These are phyloP conservation scores for Metschnikowia cerradonensis DNA, from an alignment of 805 yeast genomes.

Conservation along the genomic window DNA sequence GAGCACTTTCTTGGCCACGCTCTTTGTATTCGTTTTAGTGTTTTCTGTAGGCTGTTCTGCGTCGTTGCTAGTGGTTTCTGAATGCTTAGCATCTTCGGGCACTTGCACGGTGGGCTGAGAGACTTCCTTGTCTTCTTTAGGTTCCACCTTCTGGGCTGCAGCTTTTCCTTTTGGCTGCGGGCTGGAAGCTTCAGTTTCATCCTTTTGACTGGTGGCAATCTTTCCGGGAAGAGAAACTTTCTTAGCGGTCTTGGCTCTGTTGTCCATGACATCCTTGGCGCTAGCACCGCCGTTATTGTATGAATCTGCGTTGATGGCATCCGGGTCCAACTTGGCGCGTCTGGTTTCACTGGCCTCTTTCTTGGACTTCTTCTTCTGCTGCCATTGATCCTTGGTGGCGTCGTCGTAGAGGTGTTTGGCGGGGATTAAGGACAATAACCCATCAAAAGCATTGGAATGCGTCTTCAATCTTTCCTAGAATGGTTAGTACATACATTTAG, in stretches of 20 bases:
- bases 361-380: conserved; percentile 70
- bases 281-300: conserved; percentile 38
- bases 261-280: conserved; percentile 59
- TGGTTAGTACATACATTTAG: neutral
- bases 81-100: neutral
- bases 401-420: conserved; percentile 93
- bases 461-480: conserved; percentile 69
- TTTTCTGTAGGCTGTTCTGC: conserved; percentile 5
- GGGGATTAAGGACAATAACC: conserved; percentile 84
- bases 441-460: conserved; percentile 81
- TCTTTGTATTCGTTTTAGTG: conserved; percentile 7
- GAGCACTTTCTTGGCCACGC: conserved; percentile 21
- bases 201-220: conserved; percentile 4
- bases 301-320: conserved; percentile 41
- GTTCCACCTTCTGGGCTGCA: neutral
- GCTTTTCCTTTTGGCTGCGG: neutral
- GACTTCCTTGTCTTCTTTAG: conserved; percentile 6
- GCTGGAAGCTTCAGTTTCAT: conserved; percentile 4
- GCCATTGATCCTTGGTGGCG: conserved; percentile 87
- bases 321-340: conserved; percentile 73
- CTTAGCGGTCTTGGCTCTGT: conserved; percentile 51
- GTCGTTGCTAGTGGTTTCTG: conserved; percentile 15
- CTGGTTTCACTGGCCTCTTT: conserved; percentile 59
- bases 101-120: neutral
- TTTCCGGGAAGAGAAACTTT: conserved; percentile 41